Evolutionary conservation across 495 filamentous ascomycete species (phyloP).

Genomic region (Trichoderma parareesei): DNA sequence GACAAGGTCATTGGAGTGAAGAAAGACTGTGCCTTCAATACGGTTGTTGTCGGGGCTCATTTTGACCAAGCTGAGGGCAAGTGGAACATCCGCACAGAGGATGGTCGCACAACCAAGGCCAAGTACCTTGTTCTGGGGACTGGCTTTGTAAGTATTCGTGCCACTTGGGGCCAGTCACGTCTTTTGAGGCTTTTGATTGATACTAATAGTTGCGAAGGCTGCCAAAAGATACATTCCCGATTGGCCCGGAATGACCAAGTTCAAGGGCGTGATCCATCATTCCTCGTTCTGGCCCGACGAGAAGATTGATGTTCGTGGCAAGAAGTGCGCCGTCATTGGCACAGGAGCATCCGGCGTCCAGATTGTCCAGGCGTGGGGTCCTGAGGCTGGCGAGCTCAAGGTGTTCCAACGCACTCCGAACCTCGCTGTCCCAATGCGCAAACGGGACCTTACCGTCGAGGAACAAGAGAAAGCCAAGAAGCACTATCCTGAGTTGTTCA

Average conservation of each 20-base stretch:
- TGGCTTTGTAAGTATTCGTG: neutral
- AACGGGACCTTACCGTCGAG: conserved; percentile 26
- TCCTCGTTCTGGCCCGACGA: conserved; percentile 52
- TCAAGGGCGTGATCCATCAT: conserved; percentile 47
- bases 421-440: conserved; percentile 43
- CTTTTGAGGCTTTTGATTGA: neutral
- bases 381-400: conserved; percentile 28
- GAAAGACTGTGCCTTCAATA: conserved; percentile 32
- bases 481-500: conserved; percentile 39
- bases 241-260: conserved; percentile 45
- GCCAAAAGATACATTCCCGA: conserved; percentile 32
- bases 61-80: neutral
- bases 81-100: conserved; percentile 7
- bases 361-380: conserved; percentile 38
- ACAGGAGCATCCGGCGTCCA: conserved; percentile 55
- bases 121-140: neutral
- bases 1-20: conserved; percentile 31
- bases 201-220: conserved; percentile 17
- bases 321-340: conserved; percentile 48
- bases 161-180: neutral
- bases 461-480: conserved; percentile 34
- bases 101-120: neutral
- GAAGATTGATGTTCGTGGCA: conserved; percentile 37
- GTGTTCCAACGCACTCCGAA: conserved; percentile 47
- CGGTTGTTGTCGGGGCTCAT: conserved; percentile 10